These are phyloP conservation scores for Xerocomus potaroensis DNA, from an alignment of 768 basidiomycete species.

Conservation along the genomic window DNA sequence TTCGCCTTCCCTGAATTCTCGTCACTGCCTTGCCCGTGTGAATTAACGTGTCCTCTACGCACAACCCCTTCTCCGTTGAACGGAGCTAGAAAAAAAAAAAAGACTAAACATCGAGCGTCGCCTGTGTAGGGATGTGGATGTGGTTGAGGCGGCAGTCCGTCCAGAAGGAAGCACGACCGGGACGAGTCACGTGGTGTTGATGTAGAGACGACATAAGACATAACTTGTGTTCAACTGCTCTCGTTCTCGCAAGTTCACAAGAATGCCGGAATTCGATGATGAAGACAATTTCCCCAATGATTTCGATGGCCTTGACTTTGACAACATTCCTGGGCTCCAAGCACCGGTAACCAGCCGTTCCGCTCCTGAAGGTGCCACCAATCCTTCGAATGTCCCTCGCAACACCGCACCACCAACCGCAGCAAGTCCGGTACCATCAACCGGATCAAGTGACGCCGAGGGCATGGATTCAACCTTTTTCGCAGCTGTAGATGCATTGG, in stretches of 20 bases:
- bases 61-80: background rate
- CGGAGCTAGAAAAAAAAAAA: background rate
- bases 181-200: background rate
- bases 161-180: no score
- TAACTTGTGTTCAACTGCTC: background rate
- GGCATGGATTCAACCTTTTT: constrained; percentile 27
- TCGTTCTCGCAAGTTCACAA: background rate
- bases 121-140: no score
- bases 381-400: no score
- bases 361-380: background rate
- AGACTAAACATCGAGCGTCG: background rate
- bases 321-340: constrained; percentile 34
- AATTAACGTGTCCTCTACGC: background rate
- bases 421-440: constrained; percentile 13
- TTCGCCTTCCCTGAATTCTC: background rate
- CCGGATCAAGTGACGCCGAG: constrained; percentile 6
- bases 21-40: background rate
- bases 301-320: constrained; percentile 46
- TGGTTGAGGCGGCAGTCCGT: no score
- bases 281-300: constrained; percentile 58
- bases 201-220: background rate
- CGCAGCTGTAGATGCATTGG: constrained; percentile 44
- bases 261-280: constrained; percentile 24
- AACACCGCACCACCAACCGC: background rate
- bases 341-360: background rate